Conservation (phyloP, 305 asterid genomes). For the Petunia hybrid region DNA sequence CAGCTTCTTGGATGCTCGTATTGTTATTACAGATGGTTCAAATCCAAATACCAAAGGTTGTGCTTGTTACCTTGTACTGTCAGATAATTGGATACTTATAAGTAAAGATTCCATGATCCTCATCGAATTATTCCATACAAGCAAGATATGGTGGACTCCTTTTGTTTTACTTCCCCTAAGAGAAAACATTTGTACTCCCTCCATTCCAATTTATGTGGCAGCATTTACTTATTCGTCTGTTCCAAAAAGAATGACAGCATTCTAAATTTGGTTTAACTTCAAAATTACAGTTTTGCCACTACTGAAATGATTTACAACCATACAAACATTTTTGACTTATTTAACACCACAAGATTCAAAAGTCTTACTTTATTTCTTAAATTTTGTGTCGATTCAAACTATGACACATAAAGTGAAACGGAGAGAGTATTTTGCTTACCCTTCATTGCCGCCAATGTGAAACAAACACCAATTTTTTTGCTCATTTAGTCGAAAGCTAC, state of each 20-base stretch:
- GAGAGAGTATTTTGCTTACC: too few relatives aligned
- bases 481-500: slow-evolving; percentile 28
- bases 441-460: slow-evolving; percentile 8
- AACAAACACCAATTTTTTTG: slow-evolving; percentile 5
- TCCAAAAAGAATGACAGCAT: too few relatives aligned
- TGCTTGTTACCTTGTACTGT: neutral
- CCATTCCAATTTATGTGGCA: too few relatives aligned
- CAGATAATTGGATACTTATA: neutral
- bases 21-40: neutral
- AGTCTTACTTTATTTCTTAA: too few relatives aligned
- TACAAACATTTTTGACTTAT: too few relatives aligned
- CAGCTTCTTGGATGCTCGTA: neutral
- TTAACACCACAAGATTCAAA: too few relatives aligned
- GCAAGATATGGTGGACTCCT: neutral
- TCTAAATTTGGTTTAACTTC: too few relatives aligned
- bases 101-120: neutral
- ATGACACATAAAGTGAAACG: too few relatives aligned
- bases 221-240: too few relatives aligned
- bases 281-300: too few relatives aligned
- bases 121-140: neutral
- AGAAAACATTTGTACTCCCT: neutral
- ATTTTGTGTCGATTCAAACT: too few relatives aligned
- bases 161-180: slow-evolving; percentile 1
- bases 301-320: too few relatives aligned
- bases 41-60: neutral